Conservation (phyloP, 129 eudicot species). For the Sambucus nigra region DNA sequence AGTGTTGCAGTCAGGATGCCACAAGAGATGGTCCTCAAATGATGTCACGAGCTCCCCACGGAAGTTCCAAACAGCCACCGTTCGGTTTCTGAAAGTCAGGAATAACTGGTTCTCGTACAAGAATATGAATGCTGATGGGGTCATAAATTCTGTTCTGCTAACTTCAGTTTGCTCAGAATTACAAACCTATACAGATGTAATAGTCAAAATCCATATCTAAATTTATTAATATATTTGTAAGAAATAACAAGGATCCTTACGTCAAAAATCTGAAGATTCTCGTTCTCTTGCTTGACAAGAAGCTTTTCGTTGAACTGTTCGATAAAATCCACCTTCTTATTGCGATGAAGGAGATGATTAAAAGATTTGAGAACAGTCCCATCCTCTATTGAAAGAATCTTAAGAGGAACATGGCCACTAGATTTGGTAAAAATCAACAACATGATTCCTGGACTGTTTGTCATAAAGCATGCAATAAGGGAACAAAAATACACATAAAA, state of each 20-base stretch:
- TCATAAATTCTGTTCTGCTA: conserved; percentile 68
- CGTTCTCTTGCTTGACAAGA: conserved; percentile 95
- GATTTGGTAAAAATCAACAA: conserved; percentile 67
- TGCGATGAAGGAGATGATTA: conserved; percentile 71
- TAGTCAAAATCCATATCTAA: neutral
- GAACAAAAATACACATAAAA: neutral
- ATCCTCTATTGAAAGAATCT: conserved; percentile 89
- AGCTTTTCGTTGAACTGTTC: conserved; percentile 94
- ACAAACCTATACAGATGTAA: conserved; percentile 41
- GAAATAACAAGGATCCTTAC: conserved; percentile 24
- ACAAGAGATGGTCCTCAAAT: conserved; percentile 77
- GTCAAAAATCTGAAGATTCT: conserved; percentile 81
- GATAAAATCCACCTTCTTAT: conserved; percentile 86
- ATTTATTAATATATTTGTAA: neutral
- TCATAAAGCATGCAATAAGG: neutral
- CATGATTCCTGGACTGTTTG: conserved; percentile 88
- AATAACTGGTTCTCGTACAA: conserved; percentile 77
- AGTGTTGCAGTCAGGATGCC: conserved; percentile 96
- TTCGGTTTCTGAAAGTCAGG: conserved; percentile 73
- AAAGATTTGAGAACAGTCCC: conserved; percentile 85
- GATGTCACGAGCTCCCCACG: conserved; percentile 89
- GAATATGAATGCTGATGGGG: conserved; percentile 85
- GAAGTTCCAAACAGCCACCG: conserved; percentile 87
- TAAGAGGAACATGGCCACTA: conserved; percentile 71
- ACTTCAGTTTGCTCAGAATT: conserved; percentile 67